Conservation (phyloP, 139 green algal genomes). For the Asterochloris sp. region DNA sequence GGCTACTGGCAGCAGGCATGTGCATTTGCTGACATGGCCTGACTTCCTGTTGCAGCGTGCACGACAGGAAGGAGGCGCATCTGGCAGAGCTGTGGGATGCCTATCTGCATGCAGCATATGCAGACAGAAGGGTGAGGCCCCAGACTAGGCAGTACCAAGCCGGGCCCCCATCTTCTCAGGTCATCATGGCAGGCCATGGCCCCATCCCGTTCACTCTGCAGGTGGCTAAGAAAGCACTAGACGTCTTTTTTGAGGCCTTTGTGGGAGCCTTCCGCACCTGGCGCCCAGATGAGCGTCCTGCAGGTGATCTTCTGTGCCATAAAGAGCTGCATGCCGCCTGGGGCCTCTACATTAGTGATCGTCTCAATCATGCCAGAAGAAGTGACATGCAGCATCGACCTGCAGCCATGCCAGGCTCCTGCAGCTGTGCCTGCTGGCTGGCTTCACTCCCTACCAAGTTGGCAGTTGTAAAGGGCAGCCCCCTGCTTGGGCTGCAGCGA, state of each 20-base stretch:
- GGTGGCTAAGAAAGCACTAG: conserved; percentile 14
- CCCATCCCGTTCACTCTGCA: conserved; percentile 4
- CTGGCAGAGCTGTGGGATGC: conserved; percentile 27
- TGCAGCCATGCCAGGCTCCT: too few species aligned
- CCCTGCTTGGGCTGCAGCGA: too few species aligned
- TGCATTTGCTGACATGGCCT: not conserved
- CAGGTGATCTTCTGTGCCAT: too few species aligned
- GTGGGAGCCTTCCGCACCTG: conserved; percentile 17
- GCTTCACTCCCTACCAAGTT: too few species aligned
- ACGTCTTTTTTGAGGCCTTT: conserved; percentile 20
- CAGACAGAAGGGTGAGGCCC: conserved; percentile 17
- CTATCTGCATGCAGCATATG: conserved; percentile 23
- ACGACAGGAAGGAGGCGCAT: conserved; percentile 21
- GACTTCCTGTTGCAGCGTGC: conserved; percentile 23
- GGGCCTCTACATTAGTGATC: too few species aligned
- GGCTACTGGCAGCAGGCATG: too few species aligned
- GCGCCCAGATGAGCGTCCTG: not conserved
- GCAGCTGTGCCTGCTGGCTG: too few species aligned
- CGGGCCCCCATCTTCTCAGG: not conserved
- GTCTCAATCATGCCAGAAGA: too few species aligned
- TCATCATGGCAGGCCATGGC: not conserved
- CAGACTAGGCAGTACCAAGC: not conserved
- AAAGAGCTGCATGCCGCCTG: too few species aligned
- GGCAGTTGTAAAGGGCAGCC: too few species aligned
- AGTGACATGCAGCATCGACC: too few species aligned